Evolutionary conservation across 2,329 filamentous ascomycete species (phyloP), one percentile per base, ranked within the genome.

Genomic region (Aspergillus novofumigatus): DNA sequence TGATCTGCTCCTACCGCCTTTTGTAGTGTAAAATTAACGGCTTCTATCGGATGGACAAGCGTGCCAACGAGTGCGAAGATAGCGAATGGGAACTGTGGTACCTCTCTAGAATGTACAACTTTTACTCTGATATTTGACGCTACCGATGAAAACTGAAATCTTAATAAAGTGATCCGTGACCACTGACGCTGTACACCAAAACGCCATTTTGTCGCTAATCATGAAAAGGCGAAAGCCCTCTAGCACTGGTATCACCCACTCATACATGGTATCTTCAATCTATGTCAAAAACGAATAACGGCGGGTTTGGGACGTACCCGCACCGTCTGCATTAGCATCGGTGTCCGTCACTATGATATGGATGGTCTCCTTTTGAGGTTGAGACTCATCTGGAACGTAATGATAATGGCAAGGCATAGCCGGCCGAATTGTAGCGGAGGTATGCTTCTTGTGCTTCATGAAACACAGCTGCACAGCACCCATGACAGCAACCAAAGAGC

Each of bases 401-500:
- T 63, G 63, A 44, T 65, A 66, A 41, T 63, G 63, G 53, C 70
- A 74, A 28, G 64, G 66, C 1, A 69, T 65, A 20, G 69, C 69
- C 4, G 75, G 63, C 23, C 74, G 65, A 20, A 80, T 69, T 4
- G 69, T 72, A 4, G 73, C 72, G 5, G 64, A 71, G 17, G 75
- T 70, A 55, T 77, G 73, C 53, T 77, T 80, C 59, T 80, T 79
- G 38, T 77, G 76, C 23, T 77, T 76, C 58, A 86, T 79, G 57
- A 81, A 83, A 59, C 81, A 82, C 3, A 85, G 71, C 65, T 87
- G 85, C 9, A 81, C 62, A 5, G 78, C 80, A 29, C 84, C 85
- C 32, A 82, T 54, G 5, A 85, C 64, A 0, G 85, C 85, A 10
- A 86, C 78, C 2, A 82, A 57, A 3, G 79, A 78, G 56, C 82